These are phyloP conservation scores for grape (Vitis vinifera) DNA, from an alignment of 164 flowering plant genomes.

Conservation along the genomic window DNA sequence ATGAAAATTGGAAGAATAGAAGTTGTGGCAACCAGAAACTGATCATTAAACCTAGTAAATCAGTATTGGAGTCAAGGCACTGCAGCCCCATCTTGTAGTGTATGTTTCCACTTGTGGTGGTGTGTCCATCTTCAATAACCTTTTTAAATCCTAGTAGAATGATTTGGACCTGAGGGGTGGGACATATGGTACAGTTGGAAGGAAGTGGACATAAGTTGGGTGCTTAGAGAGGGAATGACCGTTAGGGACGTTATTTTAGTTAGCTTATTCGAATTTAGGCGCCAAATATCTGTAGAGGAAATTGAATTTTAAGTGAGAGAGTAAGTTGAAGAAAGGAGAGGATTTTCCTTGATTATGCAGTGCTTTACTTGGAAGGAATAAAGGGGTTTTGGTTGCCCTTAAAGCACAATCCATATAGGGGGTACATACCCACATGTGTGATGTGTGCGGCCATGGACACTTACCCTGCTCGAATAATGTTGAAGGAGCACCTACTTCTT, in stretches of 20 bases:
- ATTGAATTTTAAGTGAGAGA: neutral
- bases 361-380: slow-evolving; percentile 58
- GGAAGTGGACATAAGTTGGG: slow-evolving; percentile 25
- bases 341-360: neutral
- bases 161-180: slow-evolving; percentile 16
- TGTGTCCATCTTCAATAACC: neutral
- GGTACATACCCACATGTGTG: slow-evolving; percentile 9
- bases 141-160: slow-evolving; percentile 5
- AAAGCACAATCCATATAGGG: slow-evolving; percentile 52
- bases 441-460: slow-evolving; percentile 10
- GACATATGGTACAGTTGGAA: slow-evolving; percentile 7
- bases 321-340: neutral
- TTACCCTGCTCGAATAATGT: neutral
- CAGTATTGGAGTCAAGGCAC: slow-evolving; percentile 6
- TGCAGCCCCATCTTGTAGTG: slow-evolving; percentile 20
- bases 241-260: slow-evolving; percentile 29
- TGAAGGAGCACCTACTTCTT: neutral
- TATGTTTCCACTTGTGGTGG: neutral
- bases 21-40: neutral
- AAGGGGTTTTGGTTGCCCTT: slow-evolving; percentile 47
- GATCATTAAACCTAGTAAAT: slow-evolving; percentile 16
- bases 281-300: slow-evolving; percentile 35
- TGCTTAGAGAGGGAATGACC: slow-evolving; percentile 13
- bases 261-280: slow-evolving; percentile 30
- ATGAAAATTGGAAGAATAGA: neutral